phyloP scores from a whole-genome alignment of 2,329 filamentous ascomycete genomes.

The Aspergillus fumigatus region DNA sequence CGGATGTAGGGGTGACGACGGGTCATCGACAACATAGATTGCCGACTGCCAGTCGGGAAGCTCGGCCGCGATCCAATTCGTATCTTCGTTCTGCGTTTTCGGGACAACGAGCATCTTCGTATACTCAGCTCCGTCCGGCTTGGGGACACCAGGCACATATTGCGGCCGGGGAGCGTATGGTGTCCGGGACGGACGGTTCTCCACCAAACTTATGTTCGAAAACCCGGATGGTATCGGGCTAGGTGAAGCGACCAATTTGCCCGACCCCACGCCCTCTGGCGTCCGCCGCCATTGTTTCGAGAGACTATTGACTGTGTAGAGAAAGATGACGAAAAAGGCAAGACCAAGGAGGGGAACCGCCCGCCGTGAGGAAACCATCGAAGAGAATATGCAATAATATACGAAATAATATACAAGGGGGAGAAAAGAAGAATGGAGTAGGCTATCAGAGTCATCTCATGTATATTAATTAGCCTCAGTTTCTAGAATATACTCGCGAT shows the following conservation, averaged over 20 bases:
- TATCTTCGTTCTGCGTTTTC: constrained; percentile 48
- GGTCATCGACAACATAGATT: constrained; percentile 52
- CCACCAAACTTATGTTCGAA: constrained; percentile 15
- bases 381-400: constrained; percentile 10
- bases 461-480: neutral
- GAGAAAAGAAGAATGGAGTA: neutral
- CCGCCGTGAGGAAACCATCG: constrained; percentile 33
- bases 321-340: constrained; percentile 27
- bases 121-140: constrained; percentile 47
- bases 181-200: constrained; percentile 9
- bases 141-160: constrained; percentile 34
- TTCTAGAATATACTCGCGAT: neutral
- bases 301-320: constrained; percentile 25
- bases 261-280: constrained; percentile 36
- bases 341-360: constrained; percentile 29
- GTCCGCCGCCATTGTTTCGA: constrained; percentile 32
- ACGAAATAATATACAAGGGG: constrained; percentile 9
- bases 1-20: constrained; percentile 45
- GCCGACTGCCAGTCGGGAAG: constrained; percentile 46
- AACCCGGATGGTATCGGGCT: constrained; percentile 6
- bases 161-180: constrained; percentile 27
- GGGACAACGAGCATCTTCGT: constrained; percentile 53
- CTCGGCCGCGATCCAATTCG: constrained; percentile 51
- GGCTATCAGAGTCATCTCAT: neutral
- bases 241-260: constrained; percentile 23